A percentile compares a stretch with the other conserved stretches of the same genome.
Evolutionary conservation across 768 basidiomycete species (phyloP).

Genomic region (Gelatoporia subvermispora): DNA sequence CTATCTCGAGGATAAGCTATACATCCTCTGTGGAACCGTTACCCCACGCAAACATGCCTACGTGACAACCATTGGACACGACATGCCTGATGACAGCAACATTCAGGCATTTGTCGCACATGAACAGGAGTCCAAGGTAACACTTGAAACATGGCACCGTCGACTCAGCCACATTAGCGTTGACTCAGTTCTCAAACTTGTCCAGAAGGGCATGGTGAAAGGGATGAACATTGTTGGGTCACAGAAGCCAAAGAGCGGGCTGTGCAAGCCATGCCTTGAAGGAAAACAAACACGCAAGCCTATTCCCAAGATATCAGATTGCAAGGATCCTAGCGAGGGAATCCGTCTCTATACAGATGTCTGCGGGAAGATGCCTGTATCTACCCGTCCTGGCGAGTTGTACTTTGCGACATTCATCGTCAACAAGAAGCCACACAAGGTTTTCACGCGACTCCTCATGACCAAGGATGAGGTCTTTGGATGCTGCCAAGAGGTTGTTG

Average conservation of each 20-base stretch:
- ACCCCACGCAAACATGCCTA: too few relatives aligned
- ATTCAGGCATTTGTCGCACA: too few relatives aligned
- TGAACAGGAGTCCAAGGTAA: slow-evolving; percentile 1
- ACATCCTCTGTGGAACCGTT: slow-evolving; percentile 5
- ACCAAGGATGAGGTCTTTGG: background rate
- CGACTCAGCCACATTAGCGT: slow-evolving; percentile 10
- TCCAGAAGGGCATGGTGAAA: slow-evolving; percentile 4
- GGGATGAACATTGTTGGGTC: slow-evolving; percentile 10
- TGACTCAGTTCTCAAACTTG: slow-evolving; percentile 6
- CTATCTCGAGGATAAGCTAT: slow-evolving; percentile 5
- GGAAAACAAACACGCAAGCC: slow-evolving; percentile 14
- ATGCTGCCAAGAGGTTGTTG: background rate
- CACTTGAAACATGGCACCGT: slow-evolving; percentile 12
- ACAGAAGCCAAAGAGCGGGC: background rate
- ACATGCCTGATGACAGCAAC: too few relatives aligned
- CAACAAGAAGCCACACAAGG: slow-evolving; percentile 10
- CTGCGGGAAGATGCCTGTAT: slow-evolving; percentile 15
- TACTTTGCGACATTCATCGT: slow-evolving; percentile 19
- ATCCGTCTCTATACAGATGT: slow-evolving; percentile 16
- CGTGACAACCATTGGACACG: too few relatives aligned
- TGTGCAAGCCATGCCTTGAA: slow-evolving; percentile 16
- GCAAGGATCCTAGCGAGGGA: background rate
- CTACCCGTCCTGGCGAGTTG: background rate
- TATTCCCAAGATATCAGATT: slow-evolving; percentile 5
- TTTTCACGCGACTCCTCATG: background rate